A percentile compares a stretch with the other conserved stretches of the same genome.
These are phyloP conservation scores for Brettanomyces sp. DNA, from an alignment of 805 yeast species.

Conservation along the genomic window DNA sequence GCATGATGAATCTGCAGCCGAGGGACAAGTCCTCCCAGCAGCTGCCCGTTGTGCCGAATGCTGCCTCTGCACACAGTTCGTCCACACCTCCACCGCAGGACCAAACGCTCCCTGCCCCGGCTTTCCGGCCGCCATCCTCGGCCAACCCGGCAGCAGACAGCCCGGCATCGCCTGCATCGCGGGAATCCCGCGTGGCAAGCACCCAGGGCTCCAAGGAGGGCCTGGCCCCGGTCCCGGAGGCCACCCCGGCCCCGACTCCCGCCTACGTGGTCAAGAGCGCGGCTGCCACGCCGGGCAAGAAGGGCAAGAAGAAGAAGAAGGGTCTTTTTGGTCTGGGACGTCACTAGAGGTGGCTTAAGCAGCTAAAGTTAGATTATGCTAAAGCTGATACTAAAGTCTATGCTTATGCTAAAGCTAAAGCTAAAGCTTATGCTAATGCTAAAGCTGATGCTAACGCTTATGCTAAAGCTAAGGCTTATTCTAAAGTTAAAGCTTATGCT, in stretches of 20 bases:
- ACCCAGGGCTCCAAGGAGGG: constrained; percentile 2
- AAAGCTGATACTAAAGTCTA: no score
- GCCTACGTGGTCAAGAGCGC: constrained; percentile 43
- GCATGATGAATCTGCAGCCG: constrained; percentile 6
- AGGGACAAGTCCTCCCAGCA: neutral
- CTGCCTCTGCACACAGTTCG: no score
- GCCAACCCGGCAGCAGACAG: neutral
- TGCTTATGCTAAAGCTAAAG: no score
- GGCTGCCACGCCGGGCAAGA: constrained; percentile 14
- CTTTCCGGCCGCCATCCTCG: constrained; percentile 4
- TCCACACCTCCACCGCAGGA: neutral
- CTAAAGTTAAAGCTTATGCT: no score
- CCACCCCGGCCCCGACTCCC: constrained; percentile 25
- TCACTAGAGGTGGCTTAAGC: no score
- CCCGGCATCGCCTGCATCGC: neutral
- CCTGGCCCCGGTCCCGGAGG: constrained; percentile 20
- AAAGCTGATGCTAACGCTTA: no score
- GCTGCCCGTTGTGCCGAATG: no score
- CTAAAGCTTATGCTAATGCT: no score
- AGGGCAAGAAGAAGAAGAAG: constrained; percentile 18
- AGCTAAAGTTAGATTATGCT: no score
- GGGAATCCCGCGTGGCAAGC: neutral
- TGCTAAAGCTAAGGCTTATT: no score
- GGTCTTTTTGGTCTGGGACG: constrained; percentile 41
- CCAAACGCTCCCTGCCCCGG: constrained; percentile 2